Evolutionary conservation across 768 basidiomycete genomes (phyloP).

Genomic region (Phlebiopsis flavidoalba): DNA sequence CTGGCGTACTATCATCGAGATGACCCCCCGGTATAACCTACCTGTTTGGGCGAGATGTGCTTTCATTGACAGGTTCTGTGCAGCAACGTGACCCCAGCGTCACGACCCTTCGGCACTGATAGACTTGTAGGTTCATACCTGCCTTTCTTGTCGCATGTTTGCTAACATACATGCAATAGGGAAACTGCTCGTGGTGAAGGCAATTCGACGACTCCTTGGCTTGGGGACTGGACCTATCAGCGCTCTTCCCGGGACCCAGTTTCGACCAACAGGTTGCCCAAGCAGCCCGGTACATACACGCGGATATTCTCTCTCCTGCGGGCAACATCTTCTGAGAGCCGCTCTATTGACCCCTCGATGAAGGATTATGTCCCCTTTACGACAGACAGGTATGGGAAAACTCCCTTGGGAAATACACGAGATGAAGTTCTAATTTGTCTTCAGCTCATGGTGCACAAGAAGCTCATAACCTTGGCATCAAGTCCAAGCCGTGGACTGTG

Average conservation of each 20-base stretch:
- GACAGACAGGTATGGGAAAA: slow-evolving; percentile 32
- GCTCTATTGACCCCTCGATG: slow-evolving; percentile 38
- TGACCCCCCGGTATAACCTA: slow-evolving; percentile 56
- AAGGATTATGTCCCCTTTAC: slow-evolving; percentile 51
- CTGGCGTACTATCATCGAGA: slow-evolving; percentile 69
- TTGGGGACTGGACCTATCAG: slow-evolving; percentile 62
- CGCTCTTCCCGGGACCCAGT: slow-evolving; percentile 57
- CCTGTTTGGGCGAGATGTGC: not conserved
- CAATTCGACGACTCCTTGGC: slow-evolving; percentile 54
- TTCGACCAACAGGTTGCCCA: slow-evolving; percentile 55
- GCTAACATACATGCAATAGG: slow-evolving; percentile 15
- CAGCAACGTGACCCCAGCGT: slow-evolving; percentile 52
- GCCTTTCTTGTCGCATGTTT: not conserved
- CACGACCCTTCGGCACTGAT: slow-evolving; percentile 60
- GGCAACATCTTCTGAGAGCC: slow-evolving; percentile 36
- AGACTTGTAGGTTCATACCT: slow-evolving; percentile 28
- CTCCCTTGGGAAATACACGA: not conserved
- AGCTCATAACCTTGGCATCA: slow-evolving; percentile 58
- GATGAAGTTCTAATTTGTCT: not conserved
- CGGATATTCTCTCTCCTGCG: slow-evolving; percentile 61
- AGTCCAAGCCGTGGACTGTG: slow-evolving; percentile 76
- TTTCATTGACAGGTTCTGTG: not conserved
- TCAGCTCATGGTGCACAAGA: slow-evolving; percentile 59
- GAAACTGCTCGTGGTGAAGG: slow-evolving; percentile 36
- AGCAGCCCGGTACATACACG: slow-evolving; percentile 61